Evolutionary conservation across 2,329 filamentous ascomycete species (phyloP).

Genomic region (Tolypocladium tundrense): DNA sequence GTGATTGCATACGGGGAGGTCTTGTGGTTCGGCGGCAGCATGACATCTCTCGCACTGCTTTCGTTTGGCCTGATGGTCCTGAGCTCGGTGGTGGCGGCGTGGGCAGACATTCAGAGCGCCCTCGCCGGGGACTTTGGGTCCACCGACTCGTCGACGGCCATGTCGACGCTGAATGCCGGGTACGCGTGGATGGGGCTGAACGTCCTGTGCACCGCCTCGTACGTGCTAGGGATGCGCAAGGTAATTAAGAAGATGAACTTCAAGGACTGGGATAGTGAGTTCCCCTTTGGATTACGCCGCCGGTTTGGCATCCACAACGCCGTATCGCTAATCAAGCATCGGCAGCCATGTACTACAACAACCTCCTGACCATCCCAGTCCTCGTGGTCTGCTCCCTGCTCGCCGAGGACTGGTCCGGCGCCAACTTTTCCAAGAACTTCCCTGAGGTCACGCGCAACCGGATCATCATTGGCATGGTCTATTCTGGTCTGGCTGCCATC

Average conservation of each 20-base stretch:
- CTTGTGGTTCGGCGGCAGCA: slow-evolving; percentile 91
- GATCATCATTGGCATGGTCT: slow-evolving; percentile 80
- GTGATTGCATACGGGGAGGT: slow-evolving; percentile 97
- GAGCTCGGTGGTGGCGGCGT: slow-evolving; percentile 87
- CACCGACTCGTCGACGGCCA: slow-evolving; percentile 61
- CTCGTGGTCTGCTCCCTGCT: slow-evolving; percentile 72
- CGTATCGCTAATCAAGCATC: not conserved
- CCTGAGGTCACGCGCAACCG: slow-evolving; percentile 65
- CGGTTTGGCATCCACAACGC: not conserved
- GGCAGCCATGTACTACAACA: slow-evolving; percentile 99
- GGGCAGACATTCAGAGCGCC: slow-evolving; percentile 85
- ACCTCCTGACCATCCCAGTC: slow-evolving; percentile 89
- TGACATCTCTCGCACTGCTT: slow-evolving; percentile 77
- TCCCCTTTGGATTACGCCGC: not conserved
- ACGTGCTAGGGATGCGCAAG: slow-evolving; percentile 89
- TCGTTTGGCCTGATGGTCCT: slow-evolving; percentile 96
- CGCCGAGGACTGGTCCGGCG: slow-evolving; percentile 82
- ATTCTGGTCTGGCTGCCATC: slow-evolving; percentile 85
- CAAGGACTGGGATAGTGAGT: slow-evolving; percentile 98
- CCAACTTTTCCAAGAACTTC: slow-evolving; percentile 82
- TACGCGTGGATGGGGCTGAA: slow-evolving; percentile 99
- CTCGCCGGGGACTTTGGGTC: slow-evolving; percentile 38
- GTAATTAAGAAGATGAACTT: slow-evolving; percentile 99
- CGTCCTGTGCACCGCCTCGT: slow-evolving; percentile 86
- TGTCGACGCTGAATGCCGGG: slow-evolving; percentile 85